Base-by-base conservation (phyloP, 106 monocot species). In the Posidonia australis region DNA sequence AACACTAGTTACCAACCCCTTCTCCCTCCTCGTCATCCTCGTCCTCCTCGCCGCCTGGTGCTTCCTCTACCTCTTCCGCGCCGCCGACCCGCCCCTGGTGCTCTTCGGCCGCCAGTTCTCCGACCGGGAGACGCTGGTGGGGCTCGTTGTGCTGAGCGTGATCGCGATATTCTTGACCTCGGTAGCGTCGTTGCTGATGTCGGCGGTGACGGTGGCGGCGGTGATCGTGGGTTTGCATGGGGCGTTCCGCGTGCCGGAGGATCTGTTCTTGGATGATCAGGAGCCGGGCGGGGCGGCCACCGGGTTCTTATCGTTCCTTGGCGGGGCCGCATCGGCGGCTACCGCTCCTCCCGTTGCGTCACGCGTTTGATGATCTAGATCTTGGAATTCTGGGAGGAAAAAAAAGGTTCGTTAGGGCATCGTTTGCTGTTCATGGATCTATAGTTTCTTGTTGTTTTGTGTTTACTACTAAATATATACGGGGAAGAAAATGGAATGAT, bases 231-330 rank as follows among this genome's bases (percentile, higher is more conserved):
- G 67, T 63, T 68, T 67, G 5, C 84, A 88, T 51, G 81, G 76
- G 4, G 84, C 89, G 5, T 82, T 79, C 74, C 72, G 89, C 1
- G 58, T 73, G 43, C 89, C 89, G 1, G 89, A 89, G 74, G 89
- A 89, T 48, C 83, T 91, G 53, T 91, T 91, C 62, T 80, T 91
- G 11, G 90, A 91, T n/a, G 90, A 91, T 1, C 74, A 72, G 76
- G 80, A 83, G 41, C 27, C 70, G 10, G 86, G 73, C 9, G 78
- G 69, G 1, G 69, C 62, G 3, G 51, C 75, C 0, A 31, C 71
- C 3, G 79, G 86, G 11, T 71, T 86, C 30, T 59, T 86, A 28
- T 79, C 86, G 18, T 86, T 86, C 64, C 69, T 86, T 30, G 71
- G 77, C 10, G 80, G 77, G 0, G 70, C 77, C 16, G 64, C 28